Conservation (phyloP, 1,139 yeast genomes). For the Protomyces arabidopsidicola region DNA sequence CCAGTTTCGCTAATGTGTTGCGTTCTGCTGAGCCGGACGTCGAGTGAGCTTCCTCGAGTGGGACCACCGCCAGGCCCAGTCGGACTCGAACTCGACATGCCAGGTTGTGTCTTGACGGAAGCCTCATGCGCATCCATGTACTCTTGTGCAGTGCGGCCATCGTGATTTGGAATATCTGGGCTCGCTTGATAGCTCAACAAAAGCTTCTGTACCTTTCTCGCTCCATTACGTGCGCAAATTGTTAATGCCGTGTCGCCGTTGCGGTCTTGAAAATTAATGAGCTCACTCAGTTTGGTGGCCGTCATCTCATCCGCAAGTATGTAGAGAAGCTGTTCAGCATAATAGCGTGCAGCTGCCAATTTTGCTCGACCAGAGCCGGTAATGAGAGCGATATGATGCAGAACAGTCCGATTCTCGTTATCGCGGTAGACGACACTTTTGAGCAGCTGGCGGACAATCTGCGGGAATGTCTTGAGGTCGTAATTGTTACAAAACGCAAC, state of each 20-base stretch:
- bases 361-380: conserved; percentile 64
- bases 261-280: conserved; percentile 73
- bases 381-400: conserved; percentile 83
- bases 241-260: conserved; percentile 83
- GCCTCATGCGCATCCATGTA: conserved; percentile 43
- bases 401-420: conserved; percentile 72
- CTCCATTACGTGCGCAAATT: conserved; percentile 80
- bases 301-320: conserved; percentile 67
- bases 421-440: conserved; percentile 75
- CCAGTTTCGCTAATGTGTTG: conserved; percentile 49
- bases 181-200: conserved; percentile 68
- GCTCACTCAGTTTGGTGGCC: conserved; percentile 61
- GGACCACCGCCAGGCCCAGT: background rate
- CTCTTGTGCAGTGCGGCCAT: conserved; percentile 71
- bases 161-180: conserved; percentile 64
- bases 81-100: conserved; percentile 8
- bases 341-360: conserved; percentile 73
- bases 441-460: conserved; percentile 63
- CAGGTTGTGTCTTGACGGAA: conserved; percentile 12
- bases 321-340: conserved; percentile 68
- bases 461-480: conserved; percentile 70
- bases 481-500: conserved; percentile 83
- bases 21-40: conserved; percentile 3
- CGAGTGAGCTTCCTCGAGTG: background rate
- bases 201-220: conserved; percentile 68